Conservation (phyloP, 768 basidiomycete genomes). For the Lactarius akahatsu region DNA sequence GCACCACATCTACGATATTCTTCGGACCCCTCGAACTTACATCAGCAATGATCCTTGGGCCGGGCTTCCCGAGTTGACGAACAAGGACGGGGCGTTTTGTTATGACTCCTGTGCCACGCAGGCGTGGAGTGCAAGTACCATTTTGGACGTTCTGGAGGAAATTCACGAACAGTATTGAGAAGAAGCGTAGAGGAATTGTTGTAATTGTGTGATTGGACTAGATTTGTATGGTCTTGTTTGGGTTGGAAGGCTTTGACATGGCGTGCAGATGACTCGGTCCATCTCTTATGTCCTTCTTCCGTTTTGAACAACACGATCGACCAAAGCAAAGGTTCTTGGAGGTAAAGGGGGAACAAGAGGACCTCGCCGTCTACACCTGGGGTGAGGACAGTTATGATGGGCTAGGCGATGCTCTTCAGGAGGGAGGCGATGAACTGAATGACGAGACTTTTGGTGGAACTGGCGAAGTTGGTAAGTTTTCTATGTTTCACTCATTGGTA, state of each 20-base stretch:
- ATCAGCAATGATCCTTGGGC: slow-evolving; percentile 86
- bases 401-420: slow-evolving; percentile 81
- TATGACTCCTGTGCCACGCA: slow-evolving; percentile 89
- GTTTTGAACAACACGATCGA: slow-evolving; percentile 54
- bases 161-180: slow-evolving; percentile 46
- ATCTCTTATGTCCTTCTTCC: slow-evolving; percentile 74
- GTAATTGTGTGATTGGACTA: neutral
- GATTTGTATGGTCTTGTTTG: slow-evolving; percentile 29
- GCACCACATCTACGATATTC: slow-evolving; percentile 72
- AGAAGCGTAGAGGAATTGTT: neutral
- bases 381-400: slow-evolving; percentile 89
- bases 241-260: neutral
- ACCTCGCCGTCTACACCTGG: slow-evolving; percentile 91
- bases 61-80: slow-evolving; percentile 91
- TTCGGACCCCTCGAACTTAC: slow-evolving; percentile 69
- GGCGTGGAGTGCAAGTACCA: slow-evolving; percentile 93
- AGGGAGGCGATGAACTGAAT: slow-evolving; percentile 91
- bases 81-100: slow-evolving; percentile 80
- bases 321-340: slow-evolving; percentile 59
- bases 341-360: slow-evolving; percentile 55
- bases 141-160: slow-evolving; percentile 84
- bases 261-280: slow-evolving; percentile 8
- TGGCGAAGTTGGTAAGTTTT: slow-evolving; percentile 66
- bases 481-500: neutral
- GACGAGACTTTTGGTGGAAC: slow-evolving; percentile 91